Conservation (phyloP, 225 moss, liverwort and hornwort species). For the Pleurozium schreberi region DNA sequence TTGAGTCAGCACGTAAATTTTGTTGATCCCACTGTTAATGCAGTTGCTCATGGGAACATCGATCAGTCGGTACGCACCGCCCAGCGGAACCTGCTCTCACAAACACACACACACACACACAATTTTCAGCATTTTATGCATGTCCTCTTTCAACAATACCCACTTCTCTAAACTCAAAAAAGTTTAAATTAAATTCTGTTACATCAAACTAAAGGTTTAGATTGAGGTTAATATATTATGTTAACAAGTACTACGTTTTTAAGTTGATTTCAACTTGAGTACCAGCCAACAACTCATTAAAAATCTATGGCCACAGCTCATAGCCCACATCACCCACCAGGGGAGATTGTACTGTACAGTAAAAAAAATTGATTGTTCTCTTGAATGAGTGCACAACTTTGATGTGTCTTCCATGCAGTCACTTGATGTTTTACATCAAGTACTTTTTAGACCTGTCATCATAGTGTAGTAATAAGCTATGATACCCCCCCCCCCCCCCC, state of each 20-base stretch:
- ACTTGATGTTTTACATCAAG: neutral
- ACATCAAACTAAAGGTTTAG: too few species aligned
- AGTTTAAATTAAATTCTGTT: too few species aligned
- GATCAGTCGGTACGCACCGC: conserved; percentile 33
- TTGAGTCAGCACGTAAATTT: conserved; percentile 29
- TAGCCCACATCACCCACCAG: neutral
- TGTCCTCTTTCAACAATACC: neutral
- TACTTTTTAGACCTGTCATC: neutral
- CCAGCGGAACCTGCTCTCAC: conserved; percentile 20
- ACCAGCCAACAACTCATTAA: neutral
- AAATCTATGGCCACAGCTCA: neutral
- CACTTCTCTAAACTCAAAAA: neutral
- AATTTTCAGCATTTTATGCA: too few species aligned
- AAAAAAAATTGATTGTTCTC: neutral
- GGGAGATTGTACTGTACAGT: neutral
- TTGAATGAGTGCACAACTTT: neutral
- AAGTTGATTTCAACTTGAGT: neutral
- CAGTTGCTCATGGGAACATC: conserved; percentile 47
- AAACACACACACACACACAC: neutral
- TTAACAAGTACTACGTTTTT: neutral
- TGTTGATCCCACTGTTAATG: conserved; percentile 44
- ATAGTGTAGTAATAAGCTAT: neutral
- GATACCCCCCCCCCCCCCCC: too few species aligned
- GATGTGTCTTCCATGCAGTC: neutral
- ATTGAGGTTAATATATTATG: neutral